Conservation (phyloP, 305 asterid genomes). For the Fraxinus dipetala region DNA sequence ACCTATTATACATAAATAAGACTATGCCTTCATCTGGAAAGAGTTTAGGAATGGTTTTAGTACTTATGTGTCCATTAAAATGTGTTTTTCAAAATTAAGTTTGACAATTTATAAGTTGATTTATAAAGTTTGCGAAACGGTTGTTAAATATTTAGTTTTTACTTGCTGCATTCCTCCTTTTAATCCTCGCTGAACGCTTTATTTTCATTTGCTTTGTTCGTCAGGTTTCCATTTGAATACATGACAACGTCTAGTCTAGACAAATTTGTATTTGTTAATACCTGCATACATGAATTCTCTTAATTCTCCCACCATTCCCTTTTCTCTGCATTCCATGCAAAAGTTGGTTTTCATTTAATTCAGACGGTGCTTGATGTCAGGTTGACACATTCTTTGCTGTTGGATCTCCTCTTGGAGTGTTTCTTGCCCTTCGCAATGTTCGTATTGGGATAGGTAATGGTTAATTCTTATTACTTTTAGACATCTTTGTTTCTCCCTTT, state of each 20-base stretch:
- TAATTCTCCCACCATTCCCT: background rate
- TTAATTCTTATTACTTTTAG: constrained; percentile 15
- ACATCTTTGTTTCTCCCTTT: constrained; percentile 10
- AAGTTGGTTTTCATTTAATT: constrained; percentile 14
- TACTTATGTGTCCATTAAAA: background rate
- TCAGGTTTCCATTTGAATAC: background rate
- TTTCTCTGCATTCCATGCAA: background rate
- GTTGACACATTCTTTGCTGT: constrained; percentile 93
- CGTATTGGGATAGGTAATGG: constrained; percentile 87
- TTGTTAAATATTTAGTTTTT: background rate
- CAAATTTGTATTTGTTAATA: background rate
- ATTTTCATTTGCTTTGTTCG: background rate
- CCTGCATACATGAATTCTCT: background rate
- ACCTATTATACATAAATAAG: background rate
- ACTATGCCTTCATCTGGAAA: background rate
- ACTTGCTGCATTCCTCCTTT: constrained; percentile 6
- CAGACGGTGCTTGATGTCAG: constrained; percentile 42
- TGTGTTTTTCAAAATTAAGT: background rate
- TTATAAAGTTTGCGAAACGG: background rate
- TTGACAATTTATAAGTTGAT: background rate
- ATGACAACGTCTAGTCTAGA: background rate
- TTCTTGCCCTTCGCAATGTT: constrained; percentile 89
- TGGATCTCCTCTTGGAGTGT: constrained; percentile 97
- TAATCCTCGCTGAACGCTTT: background rate
- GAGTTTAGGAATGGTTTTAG: background rate